Conservation (phyloP, 2,329 filamentous ascomycete species). For the Exserohilum turcica region DNA sequence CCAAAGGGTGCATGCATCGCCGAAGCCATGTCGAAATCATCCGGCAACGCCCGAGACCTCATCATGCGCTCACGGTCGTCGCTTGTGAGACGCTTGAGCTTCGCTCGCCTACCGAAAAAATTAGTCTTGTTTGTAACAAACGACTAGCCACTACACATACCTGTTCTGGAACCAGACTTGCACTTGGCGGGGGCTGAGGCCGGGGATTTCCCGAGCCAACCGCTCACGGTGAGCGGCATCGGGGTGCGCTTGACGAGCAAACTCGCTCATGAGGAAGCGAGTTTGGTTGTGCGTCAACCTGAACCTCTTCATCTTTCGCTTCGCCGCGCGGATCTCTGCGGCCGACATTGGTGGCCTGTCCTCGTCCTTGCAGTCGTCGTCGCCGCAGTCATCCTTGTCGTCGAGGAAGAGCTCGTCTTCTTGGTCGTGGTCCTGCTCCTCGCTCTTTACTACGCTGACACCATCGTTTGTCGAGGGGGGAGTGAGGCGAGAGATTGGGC, state of each 20-base stretch:
- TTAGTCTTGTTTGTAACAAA: conserved; percentile 12
- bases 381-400: conserved; percentile 45
- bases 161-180: conserved; percentile 99
- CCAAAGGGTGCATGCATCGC: conserved; percentile 62
- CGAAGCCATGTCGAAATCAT: conserved; percentile 65
- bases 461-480: conserved; percentile 50
- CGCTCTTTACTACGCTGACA: conserved; percentile 44
- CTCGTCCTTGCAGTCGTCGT: conserved; percentile 38
- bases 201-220: conserved; percentile 86
- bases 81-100: conserved; percentile 64
- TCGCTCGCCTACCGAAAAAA: conserved; percentile 57
- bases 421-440: conserved; percentile 39
- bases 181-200: conserved; percentile 87
- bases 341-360: conserved; percentile 51
- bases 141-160: conserved; percentile 57
- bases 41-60: conserved; percentile 63
- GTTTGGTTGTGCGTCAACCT: conserved; percentile 94
- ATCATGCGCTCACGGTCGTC: conserved; percentile 67
- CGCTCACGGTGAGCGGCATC: conserved; percentile 89
- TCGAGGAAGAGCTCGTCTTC: conserved; percentile 47
- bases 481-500: conserved; percentile 53
- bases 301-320: conserved; percentile 73
- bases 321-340: conserved; percentile 55
- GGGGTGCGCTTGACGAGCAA: conserved; percentile 90
- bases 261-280: conserved; percentile 96